phyloP scores from a whole-genome alignment of 805 yeast species.

The Nakazawaea populi region DNA sequence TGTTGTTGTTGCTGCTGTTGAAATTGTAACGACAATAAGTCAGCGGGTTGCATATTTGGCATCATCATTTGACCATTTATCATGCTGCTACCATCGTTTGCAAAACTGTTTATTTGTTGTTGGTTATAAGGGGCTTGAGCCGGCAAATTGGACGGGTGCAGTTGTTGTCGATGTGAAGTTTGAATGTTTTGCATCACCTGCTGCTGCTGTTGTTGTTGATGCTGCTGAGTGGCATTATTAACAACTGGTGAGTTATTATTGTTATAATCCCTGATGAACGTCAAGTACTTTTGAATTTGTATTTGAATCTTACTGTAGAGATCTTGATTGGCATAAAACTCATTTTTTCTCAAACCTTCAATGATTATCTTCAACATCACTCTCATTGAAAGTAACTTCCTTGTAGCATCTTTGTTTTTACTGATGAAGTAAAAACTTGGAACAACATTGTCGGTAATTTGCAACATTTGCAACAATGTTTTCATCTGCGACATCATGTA shows the following conservation, averaged over 20 bases:
- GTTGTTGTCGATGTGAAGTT: constrained; percentile 8
- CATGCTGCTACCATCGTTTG: neutral
- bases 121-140: neutral
- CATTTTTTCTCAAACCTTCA: constrained; percentile 60
- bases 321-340: constrained; percentile 67
- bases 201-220: constrained; percentile 20
- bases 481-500: constrained; percentile 49
- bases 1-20: constrained; percentile 15
- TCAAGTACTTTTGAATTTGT: constrained; percentile 71
- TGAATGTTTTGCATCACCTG: constrained; percentile 14
- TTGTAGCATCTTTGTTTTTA: constrained; percentile 68
- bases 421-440: constrained; percentile 76
- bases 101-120: constrained; percentile 1
- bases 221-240: constrained; percentile 1
- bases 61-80: constrained; percentile 6
- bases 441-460: constrained; percentile 67
- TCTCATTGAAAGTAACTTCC: constrained; percentile 71
- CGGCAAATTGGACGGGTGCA: neutral
- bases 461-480: constrained; percentile 52
- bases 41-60: constrained; percentile 3
- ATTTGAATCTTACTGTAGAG: constrained; percentile 61
- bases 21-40: constrained; percentile 7
- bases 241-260: constrained; percentile 27
- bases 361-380: constrained; percentile 71
- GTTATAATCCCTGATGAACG: constrained; percentile 60